Evolutionary conservation across 1,284 basidiomycete genomes (phyloP), one percentile per base, ranked within the genome.

Genomic region (Ceratobasidium sp.): DNA sequence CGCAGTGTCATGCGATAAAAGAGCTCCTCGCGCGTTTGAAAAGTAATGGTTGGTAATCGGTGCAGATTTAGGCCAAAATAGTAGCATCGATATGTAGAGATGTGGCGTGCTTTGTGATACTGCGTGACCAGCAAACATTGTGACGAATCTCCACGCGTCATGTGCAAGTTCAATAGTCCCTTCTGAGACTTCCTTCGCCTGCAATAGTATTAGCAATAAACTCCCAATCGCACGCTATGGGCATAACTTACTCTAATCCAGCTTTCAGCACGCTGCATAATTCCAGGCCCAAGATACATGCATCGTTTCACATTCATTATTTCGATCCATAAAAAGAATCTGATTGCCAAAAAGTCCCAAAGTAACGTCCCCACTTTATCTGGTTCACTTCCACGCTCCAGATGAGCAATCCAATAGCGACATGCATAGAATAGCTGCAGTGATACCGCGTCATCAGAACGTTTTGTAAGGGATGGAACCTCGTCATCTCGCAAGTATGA

Each of bases 271-370:
- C n/a, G n/a, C n/a, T 57, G 20, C 22, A 57, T 27, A 20, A 15
- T 45, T 17, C 15, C 56, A 13, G 20, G 25, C 4, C 56, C 56
- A 2, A 38, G 29, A n/a, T 3, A 8, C 1, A 58, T 13, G 10
- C 27, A 20, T 10, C 32, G 35, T 20, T 58, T 58, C 40, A 58
- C 12, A 42, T 58, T 58, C 17, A 58, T 10, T 1, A 58, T 29
- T n/a, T 58, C 56, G 15, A 40, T 40, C 56, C 56, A 58, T 12
- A 58, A 29, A 4, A 58, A 27, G 3, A 58, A 38, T 45, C 56
- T 22, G 25, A n/a, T 12, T 1, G 38, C 42, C 13, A 58, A n/a
- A 4, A 58, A 31, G 3, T 45, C 40, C n/a, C 12, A 32, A 1
- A 58, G 40, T n/a, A 2, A 25, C 3, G 15, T 20, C 10, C 17